phyloP scores from a whole-genome alignment of 495 filamentous ascomycete genomes.

The Trichocladium uniseriatum region DNA sequence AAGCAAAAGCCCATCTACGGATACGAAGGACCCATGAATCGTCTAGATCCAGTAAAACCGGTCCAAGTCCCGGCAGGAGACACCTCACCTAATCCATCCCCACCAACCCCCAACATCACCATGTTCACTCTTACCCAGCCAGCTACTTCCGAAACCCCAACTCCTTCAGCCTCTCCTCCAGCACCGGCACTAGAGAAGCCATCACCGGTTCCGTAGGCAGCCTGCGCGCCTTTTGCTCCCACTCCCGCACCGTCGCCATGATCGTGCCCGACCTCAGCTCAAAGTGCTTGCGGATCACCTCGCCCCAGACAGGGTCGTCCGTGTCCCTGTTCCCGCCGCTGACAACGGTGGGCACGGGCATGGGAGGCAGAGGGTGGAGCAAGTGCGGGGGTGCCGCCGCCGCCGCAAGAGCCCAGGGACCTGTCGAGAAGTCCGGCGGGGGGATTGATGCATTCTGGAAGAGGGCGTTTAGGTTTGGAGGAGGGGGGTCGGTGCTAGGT shows the following conservation, averaged over 20 bases:
- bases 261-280: slow-evolving; percentile 1
- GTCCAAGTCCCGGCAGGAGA: too few species aligned
- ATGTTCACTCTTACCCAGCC: too few species aligned
- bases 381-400: too few species aligned
- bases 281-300: slow-evolving; percentile 19
- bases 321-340: not conserved
- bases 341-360: not conserved
- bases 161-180: not conserved
- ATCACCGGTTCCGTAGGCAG: not conserved
- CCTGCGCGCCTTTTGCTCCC: not conserved
- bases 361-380: not conserved
- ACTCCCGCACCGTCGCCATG: slow-evolving; percentile 7
- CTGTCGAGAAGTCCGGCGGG: too few species aligned
- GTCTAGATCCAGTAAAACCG: too few species aligned
- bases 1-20: too few species aligned
- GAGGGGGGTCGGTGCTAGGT: too few species aligned
- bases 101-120: too few species aligned
- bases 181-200: not conserved
- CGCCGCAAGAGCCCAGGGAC: too few species aligned
- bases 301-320: slow-evolving; percentile 16
- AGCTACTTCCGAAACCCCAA: not conserved
- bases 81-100: too few species aligned
- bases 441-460: too few species aligned
- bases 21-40: too few species aligned
- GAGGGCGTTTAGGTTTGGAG: not conserved